Conservation (phyloP, 2,329 filamentous ascomycete species). For the Plenodomus tracheiphilus region DNA sequence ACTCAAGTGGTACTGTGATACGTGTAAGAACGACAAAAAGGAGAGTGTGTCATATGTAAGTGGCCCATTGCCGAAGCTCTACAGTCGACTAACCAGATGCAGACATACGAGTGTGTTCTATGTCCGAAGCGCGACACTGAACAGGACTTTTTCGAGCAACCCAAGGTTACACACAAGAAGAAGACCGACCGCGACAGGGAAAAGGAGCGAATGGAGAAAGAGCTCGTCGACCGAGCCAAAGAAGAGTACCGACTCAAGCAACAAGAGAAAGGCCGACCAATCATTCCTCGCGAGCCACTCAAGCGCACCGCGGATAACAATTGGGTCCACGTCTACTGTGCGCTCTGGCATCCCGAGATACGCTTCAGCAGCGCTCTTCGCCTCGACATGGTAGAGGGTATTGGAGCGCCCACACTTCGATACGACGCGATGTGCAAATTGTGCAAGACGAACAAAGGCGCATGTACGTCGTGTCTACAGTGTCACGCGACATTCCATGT, state of each 20-base stretch:
- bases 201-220: constrained; percentile 82
- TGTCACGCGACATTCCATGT: constrained; percentile 78
- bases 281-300: constrained; percentile 83
- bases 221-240: constrained; percentile 76
- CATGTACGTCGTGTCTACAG: constrained; percentile 80
- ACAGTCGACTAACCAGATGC: constrained; percentile 21
- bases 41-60: constrained; percentile 85
- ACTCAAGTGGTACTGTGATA: constrained; percentile 89
- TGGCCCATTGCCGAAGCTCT: constrained; percentile 33
- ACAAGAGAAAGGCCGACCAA: constrained; percentile 78
- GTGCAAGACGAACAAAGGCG: constrained; percentile 75
- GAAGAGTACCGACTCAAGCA: constrained; percentile 85
- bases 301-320: constrained; percentile 97
- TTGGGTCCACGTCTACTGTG: constrained; percentile 95
- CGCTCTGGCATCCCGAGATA: constrained; percentile 88
- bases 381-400: constrained; percentile 85
- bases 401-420: constrained; percentile 71
- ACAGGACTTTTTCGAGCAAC: constrained; percentile 80
- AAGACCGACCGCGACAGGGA: constrained; percentile 91
- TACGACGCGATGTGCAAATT: constrained; percentile 81
- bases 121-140: constrained; percentile 83
- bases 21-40: constrained; percentile 91
- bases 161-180: constrained; percentile 80
- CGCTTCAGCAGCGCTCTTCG: constrained; percentile 86
- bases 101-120: constrained; percentile 90